Evolutionary conservation across 768 basidiomycete genomes (phyloP), one percentile per base, ranked within the genome.

Genomic region (Rhizopogon vinicolor): DNA sequence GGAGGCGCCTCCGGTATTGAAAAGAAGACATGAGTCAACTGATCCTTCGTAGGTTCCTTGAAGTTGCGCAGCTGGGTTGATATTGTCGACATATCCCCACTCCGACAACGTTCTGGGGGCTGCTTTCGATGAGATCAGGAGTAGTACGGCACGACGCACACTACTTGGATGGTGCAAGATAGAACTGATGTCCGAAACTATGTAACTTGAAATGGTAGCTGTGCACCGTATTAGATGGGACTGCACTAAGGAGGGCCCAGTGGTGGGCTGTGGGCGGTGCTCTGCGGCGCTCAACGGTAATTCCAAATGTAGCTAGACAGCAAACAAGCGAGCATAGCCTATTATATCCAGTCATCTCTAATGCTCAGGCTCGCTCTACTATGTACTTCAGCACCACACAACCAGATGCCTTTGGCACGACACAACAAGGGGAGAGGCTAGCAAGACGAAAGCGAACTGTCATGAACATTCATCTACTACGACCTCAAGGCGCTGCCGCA

Each of bases 21-120:
- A 76, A 95, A 96, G 83, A 88, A 94, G 58, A 89, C 82, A 55
- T 92, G 77, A 8, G 87, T 86, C 48, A 87, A 74, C 69, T 96
- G 87, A 53, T 96, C 93, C 72, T 86, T 93, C 7, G 89, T 87
- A 44, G 92, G 92, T 72, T 96, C 93, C 76, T 90, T 91, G 80
- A 94, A 93, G 66, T 90, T 83, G 53, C 93, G 85, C 44, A 97
- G 82, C 60, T 93, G 90, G 22, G 90, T 89, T 46, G 88, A 90
- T 66, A 93, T 93, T 51, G 84, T 88, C 40, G 89, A 77, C 91
- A 91, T 92, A 58, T 51, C 55, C 51, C 13, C 14, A 18, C 22
- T 28, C 10, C 39, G 5, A 13, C 46, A 35, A 41, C 54, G 40
- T 25, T 41, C n/a, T 40, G 37, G 31, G 48, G 29, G 46, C 40